Base-by-base conservation (phyloP, 345 rosid genomes). In the Erysimum cheiranthoides region DNA sequence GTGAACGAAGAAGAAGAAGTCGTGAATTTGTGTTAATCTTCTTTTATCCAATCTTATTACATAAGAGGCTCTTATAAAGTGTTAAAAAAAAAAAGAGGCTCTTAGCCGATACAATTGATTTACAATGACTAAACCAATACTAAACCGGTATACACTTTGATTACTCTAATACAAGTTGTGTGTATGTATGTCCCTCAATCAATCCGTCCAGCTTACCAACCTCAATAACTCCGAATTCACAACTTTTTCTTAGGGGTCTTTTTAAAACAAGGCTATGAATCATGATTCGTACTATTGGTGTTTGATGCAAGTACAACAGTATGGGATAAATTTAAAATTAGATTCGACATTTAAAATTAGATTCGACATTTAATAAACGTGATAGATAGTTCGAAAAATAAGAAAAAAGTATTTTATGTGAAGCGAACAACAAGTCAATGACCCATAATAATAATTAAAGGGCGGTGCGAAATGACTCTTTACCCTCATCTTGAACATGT, bases 181-280 rank as follows among this genome's bases (percentile, higher is more conserved):
- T 39, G 36, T 68, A 38, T 38, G 25, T 27, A 25, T 27, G 31
- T 40, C 17, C 16, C 14, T 17, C 42, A 13, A 18, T 11, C 32
- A 70, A 42, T 8, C 51, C n/a, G 12, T 27, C 50, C 32, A 34
- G 39, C 66, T 30, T 32, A 18, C 65, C 11, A 32, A 43, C 45
- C 27, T 18, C 25, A 58, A 10, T 30, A 70, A 57, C 65, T 70
- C 34, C 53, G 18, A 57, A 31, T 4, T 11, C 43, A 18, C 66
- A 57, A 11, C 54, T 54, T 36, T 6, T 47, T 64, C 21, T 35
- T 51, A 16, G 13, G 13, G 8, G 30, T 11, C 16, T 51, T 43
- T 36, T 16, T 30, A n/a, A 16, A 59, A 59, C 38, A 71, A 36
- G 38, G 50, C 51, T 52, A 61, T 61, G 40, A 30, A 3, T 54